Percentiles rank a stretch among this genome's conserved stretches.
Evolutionary conservation across 176 grass and related monocot genomes (phyloP).

Genomic region (Bothriochloa decipiens): DNA sequence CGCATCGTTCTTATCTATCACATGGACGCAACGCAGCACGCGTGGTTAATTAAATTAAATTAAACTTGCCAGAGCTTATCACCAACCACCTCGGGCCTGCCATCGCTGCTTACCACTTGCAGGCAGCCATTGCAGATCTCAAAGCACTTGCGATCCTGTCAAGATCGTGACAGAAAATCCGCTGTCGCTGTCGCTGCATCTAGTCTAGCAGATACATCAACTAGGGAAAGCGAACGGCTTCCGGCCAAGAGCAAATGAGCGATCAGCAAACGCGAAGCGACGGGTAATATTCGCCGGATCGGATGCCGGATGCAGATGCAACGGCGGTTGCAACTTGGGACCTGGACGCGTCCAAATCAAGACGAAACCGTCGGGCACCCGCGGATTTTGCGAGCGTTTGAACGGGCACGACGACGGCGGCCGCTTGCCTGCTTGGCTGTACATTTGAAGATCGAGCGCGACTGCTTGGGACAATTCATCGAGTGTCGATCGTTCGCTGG

Average conservation of each 20-base stretch:
- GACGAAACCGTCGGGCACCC: background rate
- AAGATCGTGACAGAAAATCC: background rate
- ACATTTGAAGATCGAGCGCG: background rate
- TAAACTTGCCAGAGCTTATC: constrained; percentile 11
- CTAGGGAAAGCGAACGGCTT: too few species aligned
- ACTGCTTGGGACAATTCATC: background rate
- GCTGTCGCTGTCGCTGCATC: too few species aligned
- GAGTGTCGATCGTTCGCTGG: too few species aligned
- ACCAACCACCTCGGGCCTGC: too few species aligned
- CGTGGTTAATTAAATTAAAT: background rate
- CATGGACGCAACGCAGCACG: background rate
- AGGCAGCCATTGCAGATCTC: background rate
- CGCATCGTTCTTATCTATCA: constrained; percentile 22
- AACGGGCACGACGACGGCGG: background rate
- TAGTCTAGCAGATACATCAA: too few species aligned
- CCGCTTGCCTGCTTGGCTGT: background rate
- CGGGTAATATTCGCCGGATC: background rate
- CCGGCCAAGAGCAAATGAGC: too few species aligned
- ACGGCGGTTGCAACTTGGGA: too few species aligned
- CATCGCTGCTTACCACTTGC: background rate
- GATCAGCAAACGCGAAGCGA: background rate
- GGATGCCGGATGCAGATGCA: too few species aligned
- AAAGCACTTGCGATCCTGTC: background rate
- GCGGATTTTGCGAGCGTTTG: background rate
- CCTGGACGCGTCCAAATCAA: background rate